Evolutionary conservation across 2,329 filamentous ascomycete species (phyloP).

Genomic region (Cladosporium cucumerinum): DNA sequence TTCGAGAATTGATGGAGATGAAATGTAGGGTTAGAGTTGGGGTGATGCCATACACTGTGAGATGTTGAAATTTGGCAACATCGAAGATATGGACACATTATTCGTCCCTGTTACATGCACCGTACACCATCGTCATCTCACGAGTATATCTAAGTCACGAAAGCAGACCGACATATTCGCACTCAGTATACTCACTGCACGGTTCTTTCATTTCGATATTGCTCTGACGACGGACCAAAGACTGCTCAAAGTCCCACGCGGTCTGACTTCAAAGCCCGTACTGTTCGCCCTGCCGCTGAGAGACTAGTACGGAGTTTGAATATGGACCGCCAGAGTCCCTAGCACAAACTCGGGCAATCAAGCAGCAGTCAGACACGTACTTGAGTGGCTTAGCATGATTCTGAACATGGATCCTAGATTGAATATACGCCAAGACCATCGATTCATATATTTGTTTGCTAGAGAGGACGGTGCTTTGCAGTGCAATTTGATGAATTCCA

Average conservation of each 20-base stretch:
- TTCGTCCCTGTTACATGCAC: not conserved
- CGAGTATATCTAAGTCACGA: not conserved
- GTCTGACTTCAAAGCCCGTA: too few relatives aligned
- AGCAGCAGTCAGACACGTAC: not conserved
- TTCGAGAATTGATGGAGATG: not conserved
- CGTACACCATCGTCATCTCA: not conserved
- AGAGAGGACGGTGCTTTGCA: not conserved
- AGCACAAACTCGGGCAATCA: not conserved
- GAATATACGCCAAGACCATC: not conserved
- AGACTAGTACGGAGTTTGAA: too few relatives aligned
- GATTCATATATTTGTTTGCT: not conserved
- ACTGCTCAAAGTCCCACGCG: too few relatives aligned
- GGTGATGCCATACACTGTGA: not conserved
- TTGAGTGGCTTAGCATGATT: not conserved
- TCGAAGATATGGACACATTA: not conserved
- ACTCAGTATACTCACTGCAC: not conserved
- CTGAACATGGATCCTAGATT: not conserved
- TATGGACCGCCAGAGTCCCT: too few relatives aligned
- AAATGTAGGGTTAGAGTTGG: not conserved
- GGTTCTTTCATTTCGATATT: not conserved
- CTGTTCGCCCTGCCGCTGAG: too few relatives aligned
- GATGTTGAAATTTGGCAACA: not conserved
- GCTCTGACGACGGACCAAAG: not conserved
- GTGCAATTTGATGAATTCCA: not conserved
- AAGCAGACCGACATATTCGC: not conserved